Evolutionary conservation across 805 yeast species (phyloP).

Genomic region (Jamesozyma spencerorum): DNA sequence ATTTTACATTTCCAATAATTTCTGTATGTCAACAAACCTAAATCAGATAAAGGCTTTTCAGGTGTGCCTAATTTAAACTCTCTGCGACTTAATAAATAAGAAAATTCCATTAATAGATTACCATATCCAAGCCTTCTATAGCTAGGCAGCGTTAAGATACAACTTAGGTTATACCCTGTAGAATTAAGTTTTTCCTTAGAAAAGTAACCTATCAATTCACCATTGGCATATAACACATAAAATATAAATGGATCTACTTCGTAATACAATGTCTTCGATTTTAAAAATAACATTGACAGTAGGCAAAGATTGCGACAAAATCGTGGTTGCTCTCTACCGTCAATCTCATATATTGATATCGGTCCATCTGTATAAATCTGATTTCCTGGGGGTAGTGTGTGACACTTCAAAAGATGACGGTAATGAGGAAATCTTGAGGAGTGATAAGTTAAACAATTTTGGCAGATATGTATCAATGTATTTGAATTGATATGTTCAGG

Average conservation of each 20-base stretch:
- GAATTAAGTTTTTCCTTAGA: constrained; percentile 73
- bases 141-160: constrained; percentile 82
- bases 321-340: constrained; percentile 72
- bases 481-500: constrained; percentile 73
- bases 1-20: constrained; percentile 75
- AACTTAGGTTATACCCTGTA: constrained; percentile 75
- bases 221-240: constrained; percentile 63
- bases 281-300: constrained; percentile 77
- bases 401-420: constrained; percentile 73
- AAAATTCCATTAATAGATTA: constrained; percentile 75
- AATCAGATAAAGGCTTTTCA: constrained; percentile 90
- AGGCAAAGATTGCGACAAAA: constrained; percentile 88
- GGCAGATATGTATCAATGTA: constrained; percentile 64
- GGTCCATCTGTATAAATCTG: constrained; percentile 70
- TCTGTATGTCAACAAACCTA: constrained; percentile 79
- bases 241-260: constrained; percentile 95
- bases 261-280: constrained; percentile 84
- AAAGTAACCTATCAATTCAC: constrained; percentile 81
- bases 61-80: constrained; percentile 85
- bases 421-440: constrained; percentile 53
- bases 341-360: constrained; percentile 80
- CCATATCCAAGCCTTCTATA: constrained; percentile 89
- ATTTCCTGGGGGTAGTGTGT: constrained; percentile 73
- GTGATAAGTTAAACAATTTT: constrained; percentile 74
- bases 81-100: constrained; percentile 65